A percentile compares a stretch with the other conserved stretches of the same genome.
Evolutionary conservation across 2,329 filamentous ascomycete species (phyloP).

Genomic region (Talaromyces sp.): DNA sequence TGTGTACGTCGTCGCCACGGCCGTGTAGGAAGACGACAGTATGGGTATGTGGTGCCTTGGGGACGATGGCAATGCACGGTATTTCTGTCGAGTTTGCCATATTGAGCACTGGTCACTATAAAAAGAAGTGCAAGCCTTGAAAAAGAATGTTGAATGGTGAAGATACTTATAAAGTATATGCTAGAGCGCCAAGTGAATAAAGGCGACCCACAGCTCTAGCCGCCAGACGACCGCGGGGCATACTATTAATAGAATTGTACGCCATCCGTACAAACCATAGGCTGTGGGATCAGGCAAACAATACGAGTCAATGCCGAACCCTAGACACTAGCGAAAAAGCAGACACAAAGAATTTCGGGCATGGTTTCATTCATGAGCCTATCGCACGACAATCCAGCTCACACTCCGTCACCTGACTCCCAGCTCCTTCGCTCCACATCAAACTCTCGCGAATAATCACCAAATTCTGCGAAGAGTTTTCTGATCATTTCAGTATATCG

Average conservation of each 20-base stretch:
- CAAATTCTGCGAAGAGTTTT: not conserved
- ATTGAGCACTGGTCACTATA: not conserved
- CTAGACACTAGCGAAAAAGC: not conserved
- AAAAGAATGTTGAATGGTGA: not conserved
- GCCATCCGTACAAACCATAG: too few species aligned
- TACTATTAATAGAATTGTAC: not conserved
- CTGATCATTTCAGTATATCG: not conserved
- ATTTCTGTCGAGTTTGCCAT: not conserved
- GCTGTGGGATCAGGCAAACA: not conserved
- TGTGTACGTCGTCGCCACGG: constrained; percentile 1
- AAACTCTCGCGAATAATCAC: not conserved
- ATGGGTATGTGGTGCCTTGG: not conserved
- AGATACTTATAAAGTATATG: not conserved
- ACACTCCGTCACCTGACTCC: not conserved
- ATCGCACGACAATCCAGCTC: not conserved
- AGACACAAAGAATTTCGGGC: not conserved
- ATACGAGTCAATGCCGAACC: not conserved
- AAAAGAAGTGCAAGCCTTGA: not conserved
- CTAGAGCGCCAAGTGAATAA: not conserved
- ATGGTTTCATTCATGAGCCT: not conserved
- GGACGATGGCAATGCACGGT: not conserved
- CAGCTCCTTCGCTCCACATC: not conserved
- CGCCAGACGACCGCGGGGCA: not conserved
- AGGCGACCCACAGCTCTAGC: not conserved
- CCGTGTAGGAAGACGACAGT: constrained; percentile 12